phyloP scores from a whole-genome alignment of 495 filamentous ascomycete genomes.

The Daldinia loculata region DNA sequence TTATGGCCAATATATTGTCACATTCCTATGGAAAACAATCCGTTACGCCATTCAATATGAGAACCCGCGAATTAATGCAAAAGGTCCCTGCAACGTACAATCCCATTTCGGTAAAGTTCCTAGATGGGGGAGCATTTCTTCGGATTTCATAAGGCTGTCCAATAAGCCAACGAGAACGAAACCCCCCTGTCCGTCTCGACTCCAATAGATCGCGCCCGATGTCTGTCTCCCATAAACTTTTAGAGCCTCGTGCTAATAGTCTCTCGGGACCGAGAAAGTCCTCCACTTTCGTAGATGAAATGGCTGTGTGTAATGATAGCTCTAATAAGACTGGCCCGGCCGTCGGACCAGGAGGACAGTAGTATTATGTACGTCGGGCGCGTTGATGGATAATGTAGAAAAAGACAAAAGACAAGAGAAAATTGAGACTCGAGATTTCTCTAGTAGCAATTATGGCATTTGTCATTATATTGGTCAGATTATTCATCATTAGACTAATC shows the following conservation, averaged over 20 bases:
- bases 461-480: constrained; percentile 21
- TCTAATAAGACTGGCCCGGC: neutral
- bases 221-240: constrained; percentile 2
- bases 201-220: constrained; percentile 23
- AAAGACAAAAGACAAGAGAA: neutral
- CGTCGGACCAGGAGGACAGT: neutral
- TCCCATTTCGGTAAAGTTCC: constrained; percentile 9
- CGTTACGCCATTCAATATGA: constrained; percentile 11
- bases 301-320: neutral
- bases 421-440: constrained; percentile 3
- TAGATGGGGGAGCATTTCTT: neutral
- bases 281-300: neutral
- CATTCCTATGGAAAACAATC: neutral
- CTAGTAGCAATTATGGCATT: constrained; percentile 12
- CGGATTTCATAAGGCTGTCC: constrained; percentile 31
- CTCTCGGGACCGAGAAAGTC: constrained; percentile 33
- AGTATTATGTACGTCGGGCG: neutral
- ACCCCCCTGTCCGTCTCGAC: constrained; percentile 13
- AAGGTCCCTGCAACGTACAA: constrained; percentile 20
- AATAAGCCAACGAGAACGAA: constrained; percentile 17
- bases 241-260: constrained; percentile 19
- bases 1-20: neutral
- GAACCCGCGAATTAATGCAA: constrained; percentile 8
- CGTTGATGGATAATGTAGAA: neutral
- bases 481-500: constrained; percentile 24